Base-by-base conservation (phyloP, 345 rosid species). In the Corchorus capsularis region DNA sequence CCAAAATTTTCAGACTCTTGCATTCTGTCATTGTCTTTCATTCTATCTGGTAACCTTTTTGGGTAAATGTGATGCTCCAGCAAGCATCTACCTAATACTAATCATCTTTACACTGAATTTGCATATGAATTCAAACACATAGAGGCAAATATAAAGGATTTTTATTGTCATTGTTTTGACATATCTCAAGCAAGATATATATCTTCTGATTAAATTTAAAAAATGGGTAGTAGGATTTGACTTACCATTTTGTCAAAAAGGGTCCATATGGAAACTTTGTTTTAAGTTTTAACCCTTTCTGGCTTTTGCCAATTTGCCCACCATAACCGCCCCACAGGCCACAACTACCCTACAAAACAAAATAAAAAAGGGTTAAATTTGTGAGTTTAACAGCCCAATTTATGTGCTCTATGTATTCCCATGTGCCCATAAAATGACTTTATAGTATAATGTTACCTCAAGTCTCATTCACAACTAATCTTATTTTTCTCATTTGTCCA, bases 11-110 rank as follows among this genome's bases (percentile, higher is more conserved):
- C 22, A 47, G 20, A 49, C 56, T 14, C 8, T 67, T 67, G 43
- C 41, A 49, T 68, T n/a, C 49, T 68, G 72, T 47, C 57, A 27
- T 68, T 47, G n/a, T 67, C 71, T 47, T 13, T 47, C 39, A 14
- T 46, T 22, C 13, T 46, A 45, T 13, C n/a, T 66, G 54, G 46
- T 46, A 12, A 7, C 35, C 27, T 66, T 45, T 27, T 46, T 11
- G 70, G 34, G 70, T 43, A 45, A 66, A 45, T 66, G 53, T 45
- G 70, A 66, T 20, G 53, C 17, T 66, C 35, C 70, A 45, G 34
- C 49, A 63, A 45, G 15, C 49, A 63, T 63, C 68, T 16, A 41
- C 49, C 8, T 55, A 19, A 32, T 34, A 5, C 34, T 56, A 32
- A 3, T 39, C 32, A 11, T 61, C 39, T 61, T 61, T 61, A 61